A percentile compares a stretch with the other conserved stretches of the same genome.
phyloP scores from a whole-genome alignment of 192 early-diverging fungal genomes.

The Mortierella hygrophila region DNA sequence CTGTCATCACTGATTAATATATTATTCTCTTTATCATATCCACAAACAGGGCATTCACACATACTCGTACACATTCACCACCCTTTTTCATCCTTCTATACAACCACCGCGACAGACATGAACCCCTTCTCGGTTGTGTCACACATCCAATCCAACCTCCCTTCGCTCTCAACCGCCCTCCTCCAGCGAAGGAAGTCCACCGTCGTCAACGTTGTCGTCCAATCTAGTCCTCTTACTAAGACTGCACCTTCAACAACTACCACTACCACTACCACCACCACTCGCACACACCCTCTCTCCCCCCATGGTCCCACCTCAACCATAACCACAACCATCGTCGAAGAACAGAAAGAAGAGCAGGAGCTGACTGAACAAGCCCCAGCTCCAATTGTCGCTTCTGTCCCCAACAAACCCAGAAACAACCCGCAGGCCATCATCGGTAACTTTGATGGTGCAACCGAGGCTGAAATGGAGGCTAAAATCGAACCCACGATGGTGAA shows the following conservation, averaged over 20 bases:
- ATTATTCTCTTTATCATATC: not conserved
- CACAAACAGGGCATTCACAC: not conserved
- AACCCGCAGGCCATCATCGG: slow-evolving; percentile 47
- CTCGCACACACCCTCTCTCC: not conserved
- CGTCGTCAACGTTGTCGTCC: slow-evolving; percentile 28
- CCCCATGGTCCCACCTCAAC: slow-evolving; percentile 16
- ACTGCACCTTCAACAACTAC: not conserved
- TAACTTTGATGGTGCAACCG: not conserved
- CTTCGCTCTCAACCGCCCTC: slow-evolving; percentile 23
- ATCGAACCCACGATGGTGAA: not conserved
- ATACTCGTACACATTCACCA: not conserved
- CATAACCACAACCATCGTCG: not conserved
- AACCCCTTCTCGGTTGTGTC: slow-evolving; percentile 45
- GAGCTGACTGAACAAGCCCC: not conserved
- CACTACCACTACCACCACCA: not conserved
- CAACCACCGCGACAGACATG: slow-evolving; percentile 1
- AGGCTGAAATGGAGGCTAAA: slow-evolving; percentile 6
- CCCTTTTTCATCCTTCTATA: not conserved
- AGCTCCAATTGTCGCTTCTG: not conserved
- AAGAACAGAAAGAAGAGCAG: not conserved
- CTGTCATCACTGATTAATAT: not conserved
- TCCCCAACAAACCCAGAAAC: slow-evolving; percentile 25
- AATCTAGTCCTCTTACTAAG: slow-evolving; percentile 3
- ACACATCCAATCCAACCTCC: slow-evolving; percentile 17
- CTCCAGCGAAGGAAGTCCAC: slow-evolving; percentile 24